Base-by-base conservation (phyloP, 805 yeast genomes). In the Yamadazyma ubonensis region DNA sequence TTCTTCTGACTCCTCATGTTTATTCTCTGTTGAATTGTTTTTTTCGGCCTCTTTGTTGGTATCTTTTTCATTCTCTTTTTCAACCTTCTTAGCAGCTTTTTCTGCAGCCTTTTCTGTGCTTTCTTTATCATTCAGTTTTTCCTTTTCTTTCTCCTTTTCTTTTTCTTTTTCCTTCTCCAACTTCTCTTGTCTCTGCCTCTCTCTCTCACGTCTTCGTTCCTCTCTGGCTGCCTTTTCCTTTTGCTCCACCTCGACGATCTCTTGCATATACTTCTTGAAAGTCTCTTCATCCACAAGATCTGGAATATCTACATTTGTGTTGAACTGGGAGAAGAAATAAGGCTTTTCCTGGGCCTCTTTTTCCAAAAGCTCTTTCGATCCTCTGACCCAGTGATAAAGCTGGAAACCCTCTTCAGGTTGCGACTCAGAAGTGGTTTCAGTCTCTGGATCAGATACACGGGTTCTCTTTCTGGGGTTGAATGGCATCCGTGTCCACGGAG, bases 351-450 rank as follows among this genome's bases (percentile, higher is more conserved):
- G 60, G 14, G 39, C 18, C 21, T 38, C 45, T 25, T 38, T 45
- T 37, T 61, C 66, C 38, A 66, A 51, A 3, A 65, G 51, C 35
- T 73, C 81, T 34, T 70, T 73, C 2, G 82, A 66, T 0, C 93
- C 96, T 44, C 86, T 80, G 2, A 81, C 90, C 98, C 99, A 93
- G 61, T 93, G 98, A 42, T 70, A 67, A 29, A 91, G 69, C 5
- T 49, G 45, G 14, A 60, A 26, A 19, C 20, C 32, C 14, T 17
- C 25, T 27, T 9, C 14, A 12, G 10, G 10, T 8, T 21, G 18
- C 14, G 21, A n/a, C n/a, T n/a, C n/a, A n/a, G n/a, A n/a, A n/a
- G n/a, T n/a, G n/a, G n/a, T n/a, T n/a, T n/a, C n/a, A n/a, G n/a
- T n/a, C n/a, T 17, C 21, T 29, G 11, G 21, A 17, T 15, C 17